Conservation (phyloP, 805 yeast species). For the Saccharomycopsis sp. region DNA sequence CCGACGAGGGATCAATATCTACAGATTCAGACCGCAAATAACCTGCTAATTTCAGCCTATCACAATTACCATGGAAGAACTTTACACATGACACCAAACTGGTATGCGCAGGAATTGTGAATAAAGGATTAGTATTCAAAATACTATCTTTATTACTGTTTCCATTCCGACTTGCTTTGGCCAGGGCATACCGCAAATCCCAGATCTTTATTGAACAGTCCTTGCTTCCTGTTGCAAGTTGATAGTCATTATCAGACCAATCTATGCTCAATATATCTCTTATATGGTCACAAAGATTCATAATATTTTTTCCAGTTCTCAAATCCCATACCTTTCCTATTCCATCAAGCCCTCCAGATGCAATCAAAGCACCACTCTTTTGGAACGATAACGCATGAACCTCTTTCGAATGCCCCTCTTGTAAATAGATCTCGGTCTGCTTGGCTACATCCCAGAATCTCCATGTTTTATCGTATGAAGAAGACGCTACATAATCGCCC, state of each 20-base stretch:
- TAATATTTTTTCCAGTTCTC: slow-evolving; percentile 62
- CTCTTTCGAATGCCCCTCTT: slow-evolving; percentile 82
- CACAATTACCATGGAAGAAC: slow-evolving; percentile 34
- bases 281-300: slow-evolving; percentile 58
- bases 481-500: slow-evolving; percentile 50
- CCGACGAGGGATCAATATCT: slow-evolving; percentile 34
- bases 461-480: slow-evolving; percentile 87
- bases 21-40: slow-evolving; percentile 29
- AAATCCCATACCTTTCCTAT: slow-evolving; percentile 78
- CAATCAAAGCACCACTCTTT: slow-evolving; percentile 68
- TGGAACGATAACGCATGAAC: slow-evolving; percentile 59
- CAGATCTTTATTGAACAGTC: slow-evolving; percentile 77
- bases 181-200: slow-evolving; percentile 58
- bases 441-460: slow-evolving; percentile 70
- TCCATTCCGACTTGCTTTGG: slow-evolving; percentile 28
- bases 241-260: slow-evolving; percentile 73
- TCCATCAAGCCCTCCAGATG: slow-evolving; percentile 76
- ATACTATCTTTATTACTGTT: slow-evolving; percentile 10
- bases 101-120: slow-evolving; percentile 66
- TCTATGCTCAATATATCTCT: slow-evolving; percentile 63
- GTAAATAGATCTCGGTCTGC: slow-evolving; percentile 47
- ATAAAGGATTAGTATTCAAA: slow-evolving; percentile 21
- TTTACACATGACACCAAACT: slow-evolving; percentile 62
- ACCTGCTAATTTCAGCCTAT: slow-evolving; percentile 24
- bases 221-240: slow-evolving; percentile 76